Percentiles rank a stretch among this genome's conserved stretches.
These are phyloP conservation scores for Incumbomyces lentus DNA, from an alignment of 2,329 filamentous ascomycete genomes.

Conservation along the genomic window DNA sequence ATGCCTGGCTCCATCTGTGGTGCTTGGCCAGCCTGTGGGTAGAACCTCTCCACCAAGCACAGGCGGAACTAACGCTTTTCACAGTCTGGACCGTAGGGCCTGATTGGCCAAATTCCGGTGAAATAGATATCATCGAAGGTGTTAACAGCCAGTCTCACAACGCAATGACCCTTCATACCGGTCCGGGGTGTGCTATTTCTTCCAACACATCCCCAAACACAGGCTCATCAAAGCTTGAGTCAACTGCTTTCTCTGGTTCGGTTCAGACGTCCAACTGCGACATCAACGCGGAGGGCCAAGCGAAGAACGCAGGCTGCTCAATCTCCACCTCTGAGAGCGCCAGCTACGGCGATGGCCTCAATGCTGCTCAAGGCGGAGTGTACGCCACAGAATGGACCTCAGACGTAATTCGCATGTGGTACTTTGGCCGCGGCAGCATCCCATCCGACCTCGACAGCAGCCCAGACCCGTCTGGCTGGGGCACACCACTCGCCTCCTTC, in stretches of 20 bases:
- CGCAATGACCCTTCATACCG: conserved; percentile 59
- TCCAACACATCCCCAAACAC: conserved; percentile 1
- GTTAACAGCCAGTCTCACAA: conserved; percentile 54
- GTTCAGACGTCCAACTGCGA: conserved; percentile 49
- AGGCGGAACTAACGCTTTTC: not conserved
- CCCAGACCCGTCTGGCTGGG: conserved; percentile 31
- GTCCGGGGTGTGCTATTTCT: conserved; percentile 46
- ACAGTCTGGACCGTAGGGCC: conserved; percentile 46
- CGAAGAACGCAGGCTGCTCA: conserved; percentile 48
- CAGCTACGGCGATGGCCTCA: conserved; percentile 61
- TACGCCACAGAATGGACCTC: conserved; percentile 70
- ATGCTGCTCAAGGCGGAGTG: conserved; percentile 56
- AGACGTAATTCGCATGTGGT: conserved; percentile 64
- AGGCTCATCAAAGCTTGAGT: not conserved
- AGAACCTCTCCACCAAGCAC: conserved; percentile 25
- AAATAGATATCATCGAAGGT: conserved; percentile 74
- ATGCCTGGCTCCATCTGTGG: conserved; percentile 64
- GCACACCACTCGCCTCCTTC: conserved; percentile 36
- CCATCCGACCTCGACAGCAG: conserved; percentile 50
- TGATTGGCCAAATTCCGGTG: conserved; percentile 58
- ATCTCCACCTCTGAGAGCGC: conserved; percentile 41
- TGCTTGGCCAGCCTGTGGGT: conserved; percentile 51
- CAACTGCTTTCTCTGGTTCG: conserved; percentile 35
- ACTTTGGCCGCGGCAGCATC: conserved; percentile 61
- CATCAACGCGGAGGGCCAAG: conserved; percentile 33